phyloP scores from a whole-genome alignment of 2,329 filamentous ascomycete species.

The Trichoderma sp. region DNA sequence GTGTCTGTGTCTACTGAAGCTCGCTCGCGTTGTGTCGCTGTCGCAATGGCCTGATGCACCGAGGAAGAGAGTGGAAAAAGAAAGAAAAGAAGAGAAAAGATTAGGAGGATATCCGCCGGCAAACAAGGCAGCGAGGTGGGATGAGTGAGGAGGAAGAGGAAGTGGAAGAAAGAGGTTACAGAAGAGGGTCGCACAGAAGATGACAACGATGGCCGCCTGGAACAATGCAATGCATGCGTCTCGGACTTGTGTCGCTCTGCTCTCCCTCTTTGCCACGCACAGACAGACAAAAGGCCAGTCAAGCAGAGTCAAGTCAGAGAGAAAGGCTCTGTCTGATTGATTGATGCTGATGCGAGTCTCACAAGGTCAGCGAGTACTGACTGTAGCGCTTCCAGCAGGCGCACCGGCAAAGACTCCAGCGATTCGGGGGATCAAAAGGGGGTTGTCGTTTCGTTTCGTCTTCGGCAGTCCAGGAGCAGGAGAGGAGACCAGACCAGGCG shows the following conservation, averaged over 20 bases:
- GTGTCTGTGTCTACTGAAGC: neutral
- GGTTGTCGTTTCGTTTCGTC: neutral
- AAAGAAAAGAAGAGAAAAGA: neutral
- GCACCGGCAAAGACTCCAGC: neutral
- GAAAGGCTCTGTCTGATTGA: neutral
- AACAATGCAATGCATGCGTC: conserved; percentile 10
- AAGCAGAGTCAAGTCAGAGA: neutral
- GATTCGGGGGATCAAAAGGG: neutral
- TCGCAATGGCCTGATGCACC: neutral
- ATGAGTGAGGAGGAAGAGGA: neutral
- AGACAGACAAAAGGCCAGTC: neutral
- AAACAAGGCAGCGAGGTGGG: neutral
- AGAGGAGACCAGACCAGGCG: neutral
- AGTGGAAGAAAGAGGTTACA: neutral
- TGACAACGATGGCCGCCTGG: neutral
- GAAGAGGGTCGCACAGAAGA: conserved; percentile 2
- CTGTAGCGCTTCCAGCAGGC: neutral
- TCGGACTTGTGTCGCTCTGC: conserved; percentile 7
- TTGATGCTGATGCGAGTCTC: neutral
- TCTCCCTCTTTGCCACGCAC: conserved; percentile 4
- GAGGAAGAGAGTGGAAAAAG: neutral
- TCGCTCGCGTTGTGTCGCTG: neutral
- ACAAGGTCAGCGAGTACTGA: neutral
- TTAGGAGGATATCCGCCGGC: neutral
- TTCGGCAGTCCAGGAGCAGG: neutral